phyloP scores from a whole-genome alignment of 1,284 basidiomycete genomes.

The Dichomitus squalens region DNA sequence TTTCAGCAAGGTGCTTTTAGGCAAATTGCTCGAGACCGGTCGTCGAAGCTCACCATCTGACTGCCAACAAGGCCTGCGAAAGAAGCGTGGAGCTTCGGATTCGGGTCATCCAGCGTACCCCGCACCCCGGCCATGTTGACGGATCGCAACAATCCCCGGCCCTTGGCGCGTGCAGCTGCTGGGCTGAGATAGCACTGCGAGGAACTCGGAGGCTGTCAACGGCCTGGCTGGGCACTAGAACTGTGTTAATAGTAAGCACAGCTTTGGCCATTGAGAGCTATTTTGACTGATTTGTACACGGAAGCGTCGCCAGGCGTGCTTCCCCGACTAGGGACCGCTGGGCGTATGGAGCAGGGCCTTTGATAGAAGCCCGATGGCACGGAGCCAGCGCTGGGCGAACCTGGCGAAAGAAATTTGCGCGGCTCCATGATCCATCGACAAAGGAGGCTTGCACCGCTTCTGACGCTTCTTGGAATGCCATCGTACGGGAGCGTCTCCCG shows the following conservation, averaged over 20 bases:
- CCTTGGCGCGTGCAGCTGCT: slow-evolving; percentile 14
- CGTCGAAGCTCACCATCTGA: slow-evolving; percentile 8
- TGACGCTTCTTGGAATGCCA: slow-evolving; percentile 13
- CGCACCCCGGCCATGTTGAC: slow-evolving; percentile 8
- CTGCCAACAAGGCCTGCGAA: slow-evolving; percentile 10
- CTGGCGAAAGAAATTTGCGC: background rate
- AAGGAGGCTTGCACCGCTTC: slow-evolving; percentile 17
- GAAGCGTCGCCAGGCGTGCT: slow-evolving; percentile 1
- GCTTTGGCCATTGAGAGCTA: slow-evolving; percentile 11
- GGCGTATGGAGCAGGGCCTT: background rate
- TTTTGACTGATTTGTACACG: slow-evolving; percentile 23
- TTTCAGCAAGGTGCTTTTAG: slow-evolving; percentile 1
- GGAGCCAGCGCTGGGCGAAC: slow-evolving; percentile 5
- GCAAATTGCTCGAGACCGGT: slow-evolving; percentile 7
- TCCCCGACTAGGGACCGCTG: slow-evolving; percentile 4
- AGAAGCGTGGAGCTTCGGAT: slow-evolving; percentile 12
- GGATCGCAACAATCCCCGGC: slow-evolving; percentile 25
- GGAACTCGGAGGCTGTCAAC: slow-evolving; percentile 14
- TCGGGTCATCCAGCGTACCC: background rate
- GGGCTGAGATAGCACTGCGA: slow-evolving; percentile 14
- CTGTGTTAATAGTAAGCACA: slow-evolving; percentile 12
- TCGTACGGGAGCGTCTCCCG: slow-evolving; percentile 15
- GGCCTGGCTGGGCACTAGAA: background rate
- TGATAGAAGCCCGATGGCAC: background rate
- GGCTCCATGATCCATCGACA: slow-evolving; percentile 3